Percentiles rank a stretch among this genome's conserved stretches.
These are phyloP conservation scores for Pseudisothecium myosuroides DNA, from an alignment of 225 moss, liverwort and hornwort genomes.

Conservation along the genomic window DNA sequence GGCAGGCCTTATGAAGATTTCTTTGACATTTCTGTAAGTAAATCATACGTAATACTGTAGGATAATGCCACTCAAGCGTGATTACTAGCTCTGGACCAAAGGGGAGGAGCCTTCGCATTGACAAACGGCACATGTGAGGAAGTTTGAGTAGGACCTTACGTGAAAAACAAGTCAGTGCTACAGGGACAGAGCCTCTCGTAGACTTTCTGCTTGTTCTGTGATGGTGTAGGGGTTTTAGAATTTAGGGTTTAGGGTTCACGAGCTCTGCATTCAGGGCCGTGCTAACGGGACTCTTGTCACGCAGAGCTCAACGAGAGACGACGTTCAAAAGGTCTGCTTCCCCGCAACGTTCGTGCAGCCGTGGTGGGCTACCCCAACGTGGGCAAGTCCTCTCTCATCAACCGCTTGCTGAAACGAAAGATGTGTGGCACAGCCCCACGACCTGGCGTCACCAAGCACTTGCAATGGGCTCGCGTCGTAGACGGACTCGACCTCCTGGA, in stretches of 20 bases:
- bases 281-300: background rate
- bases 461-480: constrained; percentile 89
- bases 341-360: constrained; percentile 57
- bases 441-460: constrained; percentile 82
- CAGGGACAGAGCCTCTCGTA: no score
- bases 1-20: background rate
- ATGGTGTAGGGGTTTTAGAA: background rate
- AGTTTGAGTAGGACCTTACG: background rate
- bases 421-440: constrained; percentile 76
- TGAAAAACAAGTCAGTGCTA: no score
- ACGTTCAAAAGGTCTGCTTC: constrained; percentile 68
- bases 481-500: constrained; percentile 92
- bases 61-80: background rate
- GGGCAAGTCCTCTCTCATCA: constrained; percentile 58
- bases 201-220: background rate
- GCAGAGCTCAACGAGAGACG: constrained; percentile 51
- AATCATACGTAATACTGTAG: background rate
- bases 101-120: background rate
- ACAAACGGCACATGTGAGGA: background rate
- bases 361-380: constrained; percentile 64
- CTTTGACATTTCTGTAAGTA: background rate
- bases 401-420: constrained; percentile 42
- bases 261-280: background rate
- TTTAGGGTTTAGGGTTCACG: background rate
- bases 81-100: background rate